Evolutionary conservation across 2,329 filamentous ascomycete genomes (phyloP).

Genomic region (Xylariaceae sp.): DNA sequence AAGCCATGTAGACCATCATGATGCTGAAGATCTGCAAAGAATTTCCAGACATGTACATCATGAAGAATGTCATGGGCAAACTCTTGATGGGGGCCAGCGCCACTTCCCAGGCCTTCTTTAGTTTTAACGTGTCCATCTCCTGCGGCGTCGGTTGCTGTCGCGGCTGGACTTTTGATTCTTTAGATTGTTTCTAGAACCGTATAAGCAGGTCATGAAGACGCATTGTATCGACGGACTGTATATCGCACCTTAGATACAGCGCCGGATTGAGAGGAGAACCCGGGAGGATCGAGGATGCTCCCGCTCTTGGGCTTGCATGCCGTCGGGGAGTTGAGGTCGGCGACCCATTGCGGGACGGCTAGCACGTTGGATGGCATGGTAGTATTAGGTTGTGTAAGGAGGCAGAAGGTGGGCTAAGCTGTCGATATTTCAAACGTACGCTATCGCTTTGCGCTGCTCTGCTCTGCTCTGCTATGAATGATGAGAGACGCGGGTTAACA

Average conservation of each 20-base stretch:
- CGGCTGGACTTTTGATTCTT: constrained; percentile 44
- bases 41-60: constrained; percentile 99
- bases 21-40: constrained; percentile 98
- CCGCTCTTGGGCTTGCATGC: constrained; percentile 58
- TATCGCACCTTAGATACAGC: constrained; percentile 52
- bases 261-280: constrained; percentile 58
- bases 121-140: constrained; percentile 91
- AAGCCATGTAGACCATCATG: constrained; percentile 99
- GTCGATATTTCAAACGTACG: no score
- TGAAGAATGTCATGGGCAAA: constrained; percentile 96
- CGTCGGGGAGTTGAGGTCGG: constrained; percentile 69
- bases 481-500: not conserved
- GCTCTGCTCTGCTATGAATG: not conserved
- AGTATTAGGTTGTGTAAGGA: not conserved
- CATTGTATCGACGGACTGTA: not conserved
- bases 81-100: constrained; percentile 89
- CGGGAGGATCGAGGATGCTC: constrained; percentile 77
- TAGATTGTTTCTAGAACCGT: constrained; percentile 42
- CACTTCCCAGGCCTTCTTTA: constrained; percentile 99
- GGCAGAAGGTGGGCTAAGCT: not conserved
- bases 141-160: constrained; percentile 67
- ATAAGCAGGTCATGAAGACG: constrained; percentile 4
- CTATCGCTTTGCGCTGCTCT: no score
- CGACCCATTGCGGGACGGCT: constrained; percentile 71
- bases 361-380: constrained; percentile 27